These are phyloP conservation scores for Colletotrichum destructivum DNA, from an alignment of 2,329 filamentous ascomycete species.

Conservation along the genomic window DNA sequence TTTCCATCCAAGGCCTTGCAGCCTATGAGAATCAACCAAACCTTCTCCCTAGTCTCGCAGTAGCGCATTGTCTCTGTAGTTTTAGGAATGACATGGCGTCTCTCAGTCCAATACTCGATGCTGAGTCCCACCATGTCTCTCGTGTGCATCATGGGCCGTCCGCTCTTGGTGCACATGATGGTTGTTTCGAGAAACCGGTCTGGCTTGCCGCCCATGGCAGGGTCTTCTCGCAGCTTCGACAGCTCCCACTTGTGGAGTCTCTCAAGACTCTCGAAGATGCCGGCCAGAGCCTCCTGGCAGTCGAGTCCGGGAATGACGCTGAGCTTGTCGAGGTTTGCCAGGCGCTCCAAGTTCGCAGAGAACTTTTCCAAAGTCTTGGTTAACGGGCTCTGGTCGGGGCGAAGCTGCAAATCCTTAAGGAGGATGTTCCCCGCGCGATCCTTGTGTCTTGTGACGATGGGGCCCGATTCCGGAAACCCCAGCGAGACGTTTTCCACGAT, in stretches of 20 bases:
- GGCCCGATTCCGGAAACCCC: slow-evolving; percentile 72
- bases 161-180: slow-evolving; percentile 79
- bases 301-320: slow-evolving; percentile 79
- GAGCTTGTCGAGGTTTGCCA: slow-evolving; percentile 80
- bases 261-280: slow-evolving; percentile 79
- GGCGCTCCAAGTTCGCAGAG: slow-evolving; percentile 77
- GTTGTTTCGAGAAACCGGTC: slow-evolving; percentile 67
- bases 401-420: slow-evolving; percentile 73
- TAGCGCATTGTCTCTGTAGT: slow-evolving; percentile 55
- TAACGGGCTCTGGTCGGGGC: slow-evolving; percentile 72
- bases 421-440: slow-evolving; percentile 77
- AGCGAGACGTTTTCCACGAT: slow-evolving; percentile 75
- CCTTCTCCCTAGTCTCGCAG: slow-evolving; percentile 60
- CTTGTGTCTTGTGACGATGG: slow-evolving; percentile 72
- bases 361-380: slow-evolving; percentile 81
- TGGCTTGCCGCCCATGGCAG: slow-evolving; percentile 59
- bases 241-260: slow-evolving; percentile 81
- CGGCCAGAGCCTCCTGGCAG: slow-evolving; percentile 83
- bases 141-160: slow-evolving; percentile 79
- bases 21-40: slow-evolving; percentile 79
- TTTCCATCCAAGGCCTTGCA: slow-evolving; percentile 66
- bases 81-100: slow-evolving; percentile 62
- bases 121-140: slow-evolving; percentile 77
- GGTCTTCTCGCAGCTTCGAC: slow-evolving; percentile 67
- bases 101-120: slow-evolving; percentile 84